Conservation (phyloP, 1,284 basidiomycete genomes). For the Cryptococcus depauperatus region DNA sequence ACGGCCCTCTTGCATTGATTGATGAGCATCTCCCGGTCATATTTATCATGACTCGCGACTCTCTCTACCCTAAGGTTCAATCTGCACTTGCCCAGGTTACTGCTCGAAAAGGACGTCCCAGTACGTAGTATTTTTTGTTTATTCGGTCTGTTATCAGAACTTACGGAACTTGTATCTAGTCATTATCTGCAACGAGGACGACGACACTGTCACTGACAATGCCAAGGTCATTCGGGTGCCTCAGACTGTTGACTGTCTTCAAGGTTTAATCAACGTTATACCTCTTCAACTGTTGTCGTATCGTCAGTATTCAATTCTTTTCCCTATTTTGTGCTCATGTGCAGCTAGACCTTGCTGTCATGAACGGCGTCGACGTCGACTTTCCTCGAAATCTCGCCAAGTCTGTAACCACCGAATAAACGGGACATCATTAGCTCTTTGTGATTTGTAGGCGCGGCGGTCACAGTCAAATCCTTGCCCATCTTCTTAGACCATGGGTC, state of each 20-base stretch:
- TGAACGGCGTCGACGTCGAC: conserved; percentile 94
- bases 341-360: conserved; percentile 68
- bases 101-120: conserved; percentile 89
- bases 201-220: conserved; percentile 62
- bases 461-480: too few species aligned
- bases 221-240: conserved; percentile 87
- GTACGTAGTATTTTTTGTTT: conserved; percentile 17
- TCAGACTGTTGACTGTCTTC: conserved; percentile 86
- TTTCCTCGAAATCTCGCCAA: conserved; percentile 89
- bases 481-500: too few species aligned
- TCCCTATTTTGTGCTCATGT: not conserved
- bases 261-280: conserved; percentile 94
- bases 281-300: conserved; percentile 94
- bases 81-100: conserved; percentile 93
- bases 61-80: conserved; percentile 96
- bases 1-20: conserved; percentile 92
- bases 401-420: conserved; percentile 39
- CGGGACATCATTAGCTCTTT: too few species aligned
- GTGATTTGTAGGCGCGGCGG: too few species aligned
- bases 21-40: conserved; percentile 98
- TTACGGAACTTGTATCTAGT: conserved; percentile 46
- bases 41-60: conserved; percentile 98
- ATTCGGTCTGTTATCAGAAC: not conserved
- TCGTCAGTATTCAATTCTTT: conserved; percentile 43
- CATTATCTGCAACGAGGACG: conserved; percentile 92